Base-by-base conservation (phyloP, 2,329 filamentous ascomycete species). In the Exophiala lecanii-corni region DNA sequence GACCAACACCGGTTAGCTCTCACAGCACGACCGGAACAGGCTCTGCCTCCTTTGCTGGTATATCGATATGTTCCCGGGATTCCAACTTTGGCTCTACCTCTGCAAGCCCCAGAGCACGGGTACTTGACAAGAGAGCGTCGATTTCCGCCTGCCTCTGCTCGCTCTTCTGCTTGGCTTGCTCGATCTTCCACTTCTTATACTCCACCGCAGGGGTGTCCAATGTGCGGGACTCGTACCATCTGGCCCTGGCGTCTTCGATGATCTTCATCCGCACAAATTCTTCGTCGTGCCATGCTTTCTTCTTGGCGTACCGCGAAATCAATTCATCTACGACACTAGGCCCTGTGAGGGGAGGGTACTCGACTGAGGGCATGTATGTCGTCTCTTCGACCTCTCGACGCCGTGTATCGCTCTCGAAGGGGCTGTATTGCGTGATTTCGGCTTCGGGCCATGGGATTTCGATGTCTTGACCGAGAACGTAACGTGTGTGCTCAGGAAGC, bases 391-490 rank as follows among this genome's bases (percentile, higher is more conserved):
- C 84, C 42, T 82, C 76, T 61, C 84, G 79, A 53, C 86, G 83
- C 34, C 81, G 68, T 2, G 91, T 96, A 66, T 97, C 91, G 57
- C 58, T 65, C 3, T 72, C 64, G 52, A 79, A 64, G 54, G 84
- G 79, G 50, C 75, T 66, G 31, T 70, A 54, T 31, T 75, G 65
- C 26, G 71, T 70, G 1, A 68, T 63, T 19, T 73, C 62, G 32
- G 69, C 70, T 51, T 73, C 71, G 5, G 87, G 86, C 86, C 86
- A 94, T 20, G 86, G 86, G 50, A 94, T 86, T 45, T 76, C 70
- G 34, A 82, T 73, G 63, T 47, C 47, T 26, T 46, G 44, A 35
- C 85, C 84, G 1, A 84, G 76, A 15, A 94, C 81, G 42, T 84
- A 68, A 51, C 68, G 63, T 15, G 63, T 67, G 47, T 66, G 65